Evolutionary conservation across 352 stramenopile genomes (phyloP).

Genomic region (Phytopythium cucurbitacearum): DNA sequence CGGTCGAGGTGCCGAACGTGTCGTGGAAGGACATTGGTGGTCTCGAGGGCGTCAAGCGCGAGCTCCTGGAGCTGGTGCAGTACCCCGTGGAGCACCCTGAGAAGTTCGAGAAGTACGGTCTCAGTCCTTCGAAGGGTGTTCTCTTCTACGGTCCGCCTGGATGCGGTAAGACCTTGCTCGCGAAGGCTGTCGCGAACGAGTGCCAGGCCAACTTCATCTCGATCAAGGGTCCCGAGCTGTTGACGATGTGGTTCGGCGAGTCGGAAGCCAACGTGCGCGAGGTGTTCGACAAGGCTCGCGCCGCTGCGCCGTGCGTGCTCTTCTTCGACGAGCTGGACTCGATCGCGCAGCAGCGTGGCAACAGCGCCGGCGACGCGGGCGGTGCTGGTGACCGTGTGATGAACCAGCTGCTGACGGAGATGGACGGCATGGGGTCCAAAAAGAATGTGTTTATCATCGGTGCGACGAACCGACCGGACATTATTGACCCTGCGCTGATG

Average conservation of each 20-base stretch:
- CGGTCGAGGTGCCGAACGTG: constrained; percentile 98
- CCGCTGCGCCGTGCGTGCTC: constrained; percentile 96
- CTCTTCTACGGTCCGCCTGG: constrained; percentile 99
- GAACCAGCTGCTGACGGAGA: constrained; percentile 99
- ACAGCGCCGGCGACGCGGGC: constrained; percentile 92
- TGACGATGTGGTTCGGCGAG: constrained; percentile 99
- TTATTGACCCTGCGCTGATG: constrained; percentile 98
- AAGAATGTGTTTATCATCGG: constrained; percentile 99
- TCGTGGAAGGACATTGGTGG: constrained; percentile 99
- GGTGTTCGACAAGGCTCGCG: constrained; percentile 98
- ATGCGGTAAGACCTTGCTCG: constrained; percentile 99
- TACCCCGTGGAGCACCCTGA: constrained; percentile 99
- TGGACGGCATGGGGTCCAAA: constrained; percentile 98
- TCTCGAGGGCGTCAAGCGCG: constrained; percentile 97
- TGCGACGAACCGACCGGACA: constrained; percentile 94
- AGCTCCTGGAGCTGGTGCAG: constrained; percentile 99
- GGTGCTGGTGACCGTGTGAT: constrained; percentile 99
- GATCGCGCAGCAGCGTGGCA: constrained; percentile 97
- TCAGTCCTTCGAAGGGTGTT: constrained; percentile 95
- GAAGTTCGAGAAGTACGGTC: constrained; percentile 98
- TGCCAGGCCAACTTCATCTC: constrained; percentile 99
- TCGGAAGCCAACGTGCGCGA: constrained; percentile 98
- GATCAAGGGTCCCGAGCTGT: constrained; percentile 99
- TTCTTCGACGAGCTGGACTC: constrained; percentile 99
- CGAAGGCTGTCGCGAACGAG: constrained; percentile 99